Conservation (phyloP, 305 asterid genomes). For the Rubia occidens region DNA sequence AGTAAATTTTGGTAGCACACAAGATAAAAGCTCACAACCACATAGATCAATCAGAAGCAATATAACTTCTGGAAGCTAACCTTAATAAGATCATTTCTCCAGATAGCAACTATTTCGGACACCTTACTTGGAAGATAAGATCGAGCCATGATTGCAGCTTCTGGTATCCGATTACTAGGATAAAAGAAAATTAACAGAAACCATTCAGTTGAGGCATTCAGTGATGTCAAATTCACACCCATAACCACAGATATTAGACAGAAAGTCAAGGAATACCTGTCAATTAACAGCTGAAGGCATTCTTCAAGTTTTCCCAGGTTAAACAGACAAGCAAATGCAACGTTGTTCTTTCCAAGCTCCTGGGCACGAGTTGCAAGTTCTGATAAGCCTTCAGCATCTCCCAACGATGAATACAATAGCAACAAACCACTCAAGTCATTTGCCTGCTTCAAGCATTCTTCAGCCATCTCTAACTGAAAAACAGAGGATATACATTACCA, state of each 20-base stretch:
- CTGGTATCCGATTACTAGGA: constrained; percentile 89
- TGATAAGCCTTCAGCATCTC: constrained; percentile 66
- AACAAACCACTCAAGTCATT: constrained; percentile 84
- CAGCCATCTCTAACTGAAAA: constrained; percentile 83
- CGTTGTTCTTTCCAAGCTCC: constrained; percentile 80
- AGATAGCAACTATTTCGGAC: constrained; percentile 80
- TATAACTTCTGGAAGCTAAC: constrained; percentile 24
- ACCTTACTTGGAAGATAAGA: constrained; percentile 99
- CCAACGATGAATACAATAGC: constrained; percentile 72
- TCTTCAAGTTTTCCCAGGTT: constrained; percentile 80
- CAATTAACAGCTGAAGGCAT: constrained; percentile 70
- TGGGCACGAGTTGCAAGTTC: constrained; percentile 63
- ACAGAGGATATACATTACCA: constrained; percentile 12
- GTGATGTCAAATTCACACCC: constrained; percentile 12
- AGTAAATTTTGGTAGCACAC: background rate
- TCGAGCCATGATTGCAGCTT: constrained; percentile 99
- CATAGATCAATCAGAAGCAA: constrained; percentile 9
- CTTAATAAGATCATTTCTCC: constrained; percentile 91
- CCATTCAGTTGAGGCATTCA: constrained; percentile 13
- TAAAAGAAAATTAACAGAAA: constrained; percentile 19
- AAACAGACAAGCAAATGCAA: constrained; percentile 70
- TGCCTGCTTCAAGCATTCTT: constrained; percentile 82
- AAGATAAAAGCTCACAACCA: constrained; percentile 11
- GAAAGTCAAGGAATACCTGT: constrained; percentile 37
- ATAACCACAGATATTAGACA: constrained; percentile 13